Conservation (phyloP, 305 asterid species). For the Withania somnifera region DNA sequence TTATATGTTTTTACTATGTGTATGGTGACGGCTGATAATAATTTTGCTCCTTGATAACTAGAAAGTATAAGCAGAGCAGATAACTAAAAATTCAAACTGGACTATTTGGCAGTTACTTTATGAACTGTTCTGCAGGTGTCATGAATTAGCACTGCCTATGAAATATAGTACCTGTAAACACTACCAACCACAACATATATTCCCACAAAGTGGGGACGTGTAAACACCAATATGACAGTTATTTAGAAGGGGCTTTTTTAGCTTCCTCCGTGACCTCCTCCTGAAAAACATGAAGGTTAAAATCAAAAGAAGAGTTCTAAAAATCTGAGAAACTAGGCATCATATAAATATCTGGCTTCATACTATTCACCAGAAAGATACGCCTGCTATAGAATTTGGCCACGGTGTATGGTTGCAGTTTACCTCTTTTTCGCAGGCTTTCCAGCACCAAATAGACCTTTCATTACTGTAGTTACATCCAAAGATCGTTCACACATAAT, state of each 20-base stretch:
- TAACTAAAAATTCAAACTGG: neutral
- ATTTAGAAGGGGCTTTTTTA: constrained; percentile 12
- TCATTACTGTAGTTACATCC: constrained; percentile 61
- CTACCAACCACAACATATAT: too few species aligned
- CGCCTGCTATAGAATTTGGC: neutral
- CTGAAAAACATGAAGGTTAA: constrained; percentile 17
- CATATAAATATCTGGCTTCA: neutral
- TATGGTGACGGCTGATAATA: neutral
- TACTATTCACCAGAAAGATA: neutral
- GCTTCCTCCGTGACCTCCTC: constrained; percentile 38
- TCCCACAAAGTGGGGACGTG: too few species aligned
- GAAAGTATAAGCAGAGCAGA: neutral
- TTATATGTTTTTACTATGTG: neutral
- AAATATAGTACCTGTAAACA: neutral
- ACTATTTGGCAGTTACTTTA: neutral
- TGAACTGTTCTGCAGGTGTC: neutral
- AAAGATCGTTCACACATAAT: constrained; percentile 56
- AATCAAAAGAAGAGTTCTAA: neutral
- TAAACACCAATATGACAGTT: neutral
- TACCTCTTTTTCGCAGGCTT: constrained; percentile 54
- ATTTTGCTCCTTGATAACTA: neutral
- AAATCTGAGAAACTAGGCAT: neutral
- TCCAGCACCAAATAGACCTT: constrained; percentile 67
- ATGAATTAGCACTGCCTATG: neutral
- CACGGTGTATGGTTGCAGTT: neutral